Conservation (phyloP, 768 basidiomycete species). For the Serendipita vermifera region DNA sequence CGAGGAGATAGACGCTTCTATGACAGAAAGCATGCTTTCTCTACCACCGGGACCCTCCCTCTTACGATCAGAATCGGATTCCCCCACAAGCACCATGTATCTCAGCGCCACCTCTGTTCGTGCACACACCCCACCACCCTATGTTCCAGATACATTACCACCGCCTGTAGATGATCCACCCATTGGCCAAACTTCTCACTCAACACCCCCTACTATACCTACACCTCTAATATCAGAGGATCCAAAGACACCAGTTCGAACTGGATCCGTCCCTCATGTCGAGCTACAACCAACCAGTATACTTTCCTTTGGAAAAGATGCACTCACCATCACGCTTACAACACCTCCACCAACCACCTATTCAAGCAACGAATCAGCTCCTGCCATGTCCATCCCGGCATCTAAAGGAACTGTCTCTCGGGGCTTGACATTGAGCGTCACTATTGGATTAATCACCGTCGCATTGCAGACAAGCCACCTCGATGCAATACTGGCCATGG, state of each 20-base stretch:
- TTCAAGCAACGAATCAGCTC: slow-evolving; percentile 13
- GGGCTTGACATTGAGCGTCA: no score
- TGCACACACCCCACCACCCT: neutral
- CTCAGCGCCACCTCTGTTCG: slow-evolving; percentile 33
- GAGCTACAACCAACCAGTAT: slow-evolving; percentile 21
- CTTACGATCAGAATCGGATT: slow-evolving; percentile 26
- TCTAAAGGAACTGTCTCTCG: no score
- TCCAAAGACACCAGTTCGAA: no score
- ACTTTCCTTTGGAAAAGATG: slow-evolving; percentile 49
- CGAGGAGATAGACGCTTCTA: slow-evolving; percentile 40
- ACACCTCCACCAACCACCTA: slow-evolving; percentile 29
- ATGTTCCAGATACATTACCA: neutral
- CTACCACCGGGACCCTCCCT: slow-evolving; percentile 30
- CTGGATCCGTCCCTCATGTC: neutral
- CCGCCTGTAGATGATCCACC: slow-evolving; percentile 10
- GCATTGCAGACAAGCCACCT: no score
- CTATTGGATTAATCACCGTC: no score
- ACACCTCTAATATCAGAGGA: no score
- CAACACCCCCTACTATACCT: no score
- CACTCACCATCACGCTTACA: slow-evolving; percentile 42
- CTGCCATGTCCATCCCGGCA: no score
- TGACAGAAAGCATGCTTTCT: slow-evolving; percentile 62
- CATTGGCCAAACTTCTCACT: neutral
- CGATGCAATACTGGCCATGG: no score
- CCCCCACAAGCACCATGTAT: slow-evolving; percentile 58